phyloP scores from a whole-genome alignment of 768 basidiomycete species.

The Saitozyma podzolica region DNA sequence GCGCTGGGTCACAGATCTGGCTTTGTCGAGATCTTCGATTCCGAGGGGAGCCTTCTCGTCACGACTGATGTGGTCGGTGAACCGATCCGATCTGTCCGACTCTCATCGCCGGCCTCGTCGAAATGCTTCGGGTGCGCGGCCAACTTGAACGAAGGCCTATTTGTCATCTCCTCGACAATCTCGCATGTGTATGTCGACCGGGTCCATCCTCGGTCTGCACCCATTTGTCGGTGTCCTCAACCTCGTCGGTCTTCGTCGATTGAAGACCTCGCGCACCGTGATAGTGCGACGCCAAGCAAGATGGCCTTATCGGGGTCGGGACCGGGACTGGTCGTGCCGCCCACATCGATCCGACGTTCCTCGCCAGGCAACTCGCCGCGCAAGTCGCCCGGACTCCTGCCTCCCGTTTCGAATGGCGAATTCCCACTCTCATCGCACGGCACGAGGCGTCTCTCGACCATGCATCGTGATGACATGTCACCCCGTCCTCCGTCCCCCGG shows the following conservation, averaged over 20 bases:
- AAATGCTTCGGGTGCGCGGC: slow-evolving; percentile 73
- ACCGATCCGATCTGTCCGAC: slow-evolving; percentile 62
- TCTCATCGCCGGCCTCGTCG: slow-evolving; percentile 61
- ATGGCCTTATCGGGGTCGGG: background rate
- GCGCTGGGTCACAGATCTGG: slow-evolving; percentile 17
- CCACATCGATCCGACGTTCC: slow-evolving; percentile 12
- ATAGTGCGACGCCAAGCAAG: background rate
- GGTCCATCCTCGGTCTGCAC: slow-evolving; percentile 51
- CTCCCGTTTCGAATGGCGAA: slow-evolving; percentile 38
- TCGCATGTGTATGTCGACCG: slow-evolving; percentile 68
- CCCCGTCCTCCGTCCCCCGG: slow-evolving; percentile 3
- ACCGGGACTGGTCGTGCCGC: slow-evolving; percentile 24
- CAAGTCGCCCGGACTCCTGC: slow-evolving; percentile 30
- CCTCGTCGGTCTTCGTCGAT: slow-evolving; percentile 13
- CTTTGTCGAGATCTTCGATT: slow-evolving; percentile 32
- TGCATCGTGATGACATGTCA: slow-evolving; percentile 28
- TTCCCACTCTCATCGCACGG: slow-evolving; percentile 45
- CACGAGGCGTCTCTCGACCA: slow-evolving; percentile 25
- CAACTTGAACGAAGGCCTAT: slow-evolving; percentile 65
- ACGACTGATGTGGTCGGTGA: slow-evolving; percentile 58
- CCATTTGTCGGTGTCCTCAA: slow-evolving; percentile 25
- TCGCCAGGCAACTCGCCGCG: slow-evolving; percentile 28
- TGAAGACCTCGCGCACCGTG: slow-evolving; percentile 10
- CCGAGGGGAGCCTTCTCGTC: slow-evolving; percentile 52
- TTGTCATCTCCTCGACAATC: slow-evolving; percentile 67